Evolutionary conservation across 768 basidiomycete species (phyloP).

Genomic region (Suillus subluteus): DNA sequence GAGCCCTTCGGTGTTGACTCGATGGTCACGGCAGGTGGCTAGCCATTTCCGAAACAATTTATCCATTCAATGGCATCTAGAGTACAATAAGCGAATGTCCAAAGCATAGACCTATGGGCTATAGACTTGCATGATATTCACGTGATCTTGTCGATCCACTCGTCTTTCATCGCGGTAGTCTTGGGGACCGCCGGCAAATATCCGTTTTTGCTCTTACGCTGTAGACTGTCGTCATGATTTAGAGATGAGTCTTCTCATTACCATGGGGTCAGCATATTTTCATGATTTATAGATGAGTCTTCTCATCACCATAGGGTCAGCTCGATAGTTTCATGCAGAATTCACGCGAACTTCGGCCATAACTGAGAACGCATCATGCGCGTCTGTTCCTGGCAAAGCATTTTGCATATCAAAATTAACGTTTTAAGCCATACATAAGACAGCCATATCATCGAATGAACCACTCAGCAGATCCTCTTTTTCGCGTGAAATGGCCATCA

Average conservation of each 20-base stretch:
- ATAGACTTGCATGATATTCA: background rate
- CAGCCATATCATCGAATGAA: background rate
- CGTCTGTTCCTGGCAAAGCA: background rate
- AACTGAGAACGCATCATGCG: background rate
- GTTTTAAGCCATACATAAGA: constrained; percentile 17
- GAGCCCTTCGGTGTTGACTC: background rate
- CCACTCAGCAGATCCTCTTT: background rate
- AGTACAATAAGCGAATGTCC: background rate
- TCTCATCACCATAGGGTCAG: background rate
- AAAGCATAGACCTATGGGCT: background rate
- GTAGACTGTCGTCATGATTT: background rate
- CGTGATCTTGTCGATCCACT: background rate
- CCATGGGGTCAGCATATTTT: constrained; percentile 1
- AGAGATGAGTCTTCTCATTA: background rate
- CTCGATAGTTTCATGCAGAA: background rate
- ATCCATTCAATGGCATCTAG: background rate
- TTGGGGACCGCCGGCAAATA: background rate
- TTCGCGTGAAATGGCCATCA: constrained; percentile 22
- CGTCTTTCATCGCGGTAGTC: background rate
- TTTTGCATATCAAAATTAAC: constrained; percentile 15
- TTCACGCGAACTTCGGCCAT: constrained; percentile 2
- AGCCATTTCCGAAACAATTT: background rate
- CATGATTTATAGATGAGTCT: background rate
- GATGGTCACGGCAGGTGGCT: background rate
- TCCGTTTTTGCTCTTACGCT: background rate